Percentiles rank a stretch among this genome's conserved stretches.
These are phyloP conservation scores for Raphidocelis subcapitata DNA, from an alignment of 139 green algal species.

Conservation along the genomic window DNA sequence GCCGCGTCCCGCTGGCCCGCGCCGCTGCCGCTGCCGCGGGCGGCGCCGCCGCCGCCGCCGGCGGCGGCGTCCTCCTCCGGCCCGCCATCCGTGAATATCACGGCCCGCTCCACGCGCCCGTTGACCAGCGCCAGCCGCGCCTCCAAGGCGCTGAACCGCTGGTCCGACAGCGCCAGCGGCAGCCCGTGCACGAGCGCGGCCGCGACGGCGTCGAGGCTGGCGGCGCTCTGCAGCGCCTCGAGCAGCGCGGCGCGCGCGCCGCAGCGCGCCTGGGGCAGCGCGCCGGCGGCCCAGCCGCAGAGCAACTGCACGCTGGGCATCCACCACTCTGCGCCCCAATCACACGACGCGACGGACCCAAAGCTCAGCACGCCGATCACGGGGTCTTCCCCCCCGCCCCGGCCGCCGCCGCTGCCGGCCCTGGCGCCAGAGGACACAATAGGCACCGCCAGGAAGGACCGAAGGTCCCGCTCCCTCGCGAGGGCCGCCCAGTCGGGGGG, in stretches of 20 bases:
- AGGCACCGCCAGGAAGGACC: slow-evolving; percentile 25
- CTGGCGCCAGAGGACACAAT: slow-evolving; percentile 27
- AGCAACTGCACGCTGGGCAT: slow-evolving; percentile 31
- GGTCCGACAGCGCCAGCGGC: slow-evolving; percentile 29
- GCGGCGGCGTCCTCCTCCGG: too few species aligned
- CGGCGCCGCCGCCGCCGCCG: slow-evolving; percentile 1
- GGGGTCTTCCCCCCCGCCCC: too few species aligned
- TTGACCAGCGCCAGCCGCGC: slow-evolving; percentile 41
- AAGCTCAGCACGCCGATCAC: slow-evolving; percentile 36
- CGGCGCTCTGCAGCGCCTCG: slow-evolving; percentile 17
- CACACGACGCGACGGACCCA: slow-evolving; percentile 3
- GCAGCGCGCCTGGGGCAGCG: slow-evolving; percentile 29
- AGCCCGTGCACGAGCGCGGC: slow-evolving; percentile 34
- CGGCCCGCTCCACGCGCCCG: slow-evolving; percentile 14
- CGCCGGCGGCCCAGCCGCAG: slow-evolving; percentile 41
- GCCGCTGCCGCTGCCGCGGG: slow-evolving; percentile 3
- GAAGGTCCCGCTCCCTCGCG: slow-evolving; percentile 9
- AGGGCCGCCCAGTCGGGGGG: slow-evolving; percentile 21
- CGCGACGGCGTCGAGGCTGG: slow-evolving; percentile 19
- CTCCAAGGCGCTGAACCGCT: slow-evolving; percentile 21
- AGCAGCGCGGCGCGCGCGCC: slow-evolving; percentile 33
- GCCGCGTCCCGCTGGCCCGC: background rate
- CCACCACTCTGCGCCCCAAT: slow-evolving; percentile 43
- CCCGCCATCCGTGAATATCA: slow-evolving; percentile 30
- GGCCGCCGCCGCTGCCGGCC: slow-evolving; percentile 23